Conservation (phyloP, 108 stramenopile genomes). For the Nitzschia sp. region DNA sequence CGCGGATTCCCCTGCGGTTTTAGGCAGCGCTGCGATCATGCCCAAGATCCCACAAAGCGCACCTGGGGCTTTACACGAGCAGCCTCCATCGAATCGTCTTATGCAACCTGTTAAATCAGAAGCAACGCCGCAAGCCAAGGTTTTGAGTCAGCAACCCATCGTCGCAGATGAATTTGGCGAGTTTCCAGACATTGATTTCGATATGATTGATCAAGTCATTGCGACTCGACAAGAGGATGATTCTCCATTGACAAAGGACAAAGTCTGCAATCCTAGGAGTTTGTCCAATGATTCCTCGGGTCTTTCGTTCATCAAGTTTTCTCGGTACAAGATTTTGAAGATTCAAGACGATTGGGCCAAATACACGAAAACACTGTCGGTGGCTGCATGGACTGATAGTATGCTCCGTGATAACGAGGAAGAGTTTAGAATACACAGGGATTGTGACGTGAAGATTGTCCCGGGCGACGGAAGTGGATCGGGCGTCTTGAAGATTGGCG, state of each 20-base stretch:
- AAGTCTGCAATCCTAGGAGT: constrained; percentile 26
- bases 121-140: background rate
- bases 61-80: background rate
- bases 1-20: background rate
- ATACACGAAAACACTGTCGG: constrained; percentile 59
- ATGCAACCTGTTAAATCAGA: background rate
- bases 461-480: background rate
- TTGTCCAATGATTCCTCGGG: background rate
- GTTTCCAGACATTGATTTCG: constrained; percentile 63
- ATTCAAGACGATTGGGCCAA: constrained; percentile 53
- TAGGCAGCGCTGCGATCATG: background rate
- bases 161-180: constrained; percentile 54
- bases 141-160: constrained; percentile 13
- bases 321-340: constrained; percentile 65
- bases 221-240: constrained; percentile 3
- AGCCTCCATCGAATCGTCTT: too few relatives aligned
- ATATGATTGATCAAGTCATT: constrained; percentile 45
- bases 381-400: constrained; percentile 53
- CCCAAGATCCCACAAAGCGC: background rate
- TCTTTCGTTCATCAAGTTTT: constrained; percentile 55
- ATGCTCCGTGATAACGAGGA: constrained; percentile 35
- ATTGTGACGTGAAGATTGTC: constrained; percentile 2
- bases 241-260: constrained; percentile 3
- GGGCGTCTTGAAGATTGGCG: background rate
- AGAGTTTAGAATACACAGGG: constrained; percentile 36